Conservation (phyloP, 371 early-diverging fungal genomes). For the Capniomyces stellatus region DNA sequence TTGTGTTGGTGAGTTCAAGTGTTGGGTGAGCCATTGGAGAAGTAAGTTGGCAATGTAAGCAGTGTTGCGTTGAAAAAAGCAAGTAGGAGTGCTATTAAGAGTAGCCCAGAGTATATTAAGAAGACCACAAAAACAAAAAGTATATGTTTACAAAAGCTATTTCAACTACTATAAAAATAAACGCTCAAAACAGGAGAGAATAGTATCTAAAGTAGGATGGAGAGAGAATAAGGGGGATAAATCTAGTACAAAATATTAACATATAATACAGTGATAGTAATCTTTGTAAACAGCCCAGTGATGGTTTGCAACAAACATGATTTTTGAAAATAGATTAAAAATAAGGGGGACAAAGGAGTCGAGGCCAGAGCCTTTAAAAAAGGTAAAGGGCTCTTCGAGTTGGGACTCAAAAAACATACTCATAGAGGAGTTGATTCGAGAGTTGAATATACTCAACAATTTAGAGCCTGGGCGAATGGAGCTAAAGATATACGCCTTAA, state of each 20-base stretch:
- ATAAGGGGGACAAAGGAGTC: background rate
- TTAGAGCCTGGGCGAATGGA: background rate
- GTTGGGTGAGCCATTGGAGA: too few relatives aligned
- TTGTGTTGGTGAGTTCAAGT: too few relatives aligned
- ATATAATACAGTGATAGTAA: background rate
- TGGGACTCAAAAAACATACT: background rate
- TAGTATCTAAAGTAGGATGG: background rate
- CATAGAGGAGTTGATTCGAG: background rate
- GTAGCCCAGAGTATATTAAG: too few relatives aligned
- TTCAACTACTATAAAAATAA: background rate
- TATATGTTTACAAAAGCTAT: too few relatives aligned
- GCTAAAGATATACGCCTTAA: background rate
- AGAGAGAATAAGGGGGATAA: background rate
- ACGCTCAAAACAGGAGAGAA: background rate
- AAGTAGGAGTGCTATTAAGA: too few relatives aligned
- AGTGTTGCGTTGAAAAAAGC: too few relatives aligned
- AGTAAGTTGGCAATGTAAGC: too few relatives aligned
- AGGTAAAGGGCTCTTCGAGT: background rate
- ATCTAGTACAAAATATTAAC: too few relatives aligned
- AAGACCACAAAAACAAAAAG: too few relatives aligned
- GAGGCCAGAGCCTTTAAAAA: background rate
- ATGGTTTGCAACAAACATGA: background rate
- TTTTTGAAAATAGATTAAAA: background rate
- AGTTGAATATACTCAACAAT: background rate
- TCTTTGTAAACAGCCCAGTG: background rate